Percentiles rank a stretch among this genome's conserved stretches.
These are phyloP conservation scores for Rubia balearica DNA, from an alignment of 305 asterid genomes.

Conservation along the genomic window DNA sequence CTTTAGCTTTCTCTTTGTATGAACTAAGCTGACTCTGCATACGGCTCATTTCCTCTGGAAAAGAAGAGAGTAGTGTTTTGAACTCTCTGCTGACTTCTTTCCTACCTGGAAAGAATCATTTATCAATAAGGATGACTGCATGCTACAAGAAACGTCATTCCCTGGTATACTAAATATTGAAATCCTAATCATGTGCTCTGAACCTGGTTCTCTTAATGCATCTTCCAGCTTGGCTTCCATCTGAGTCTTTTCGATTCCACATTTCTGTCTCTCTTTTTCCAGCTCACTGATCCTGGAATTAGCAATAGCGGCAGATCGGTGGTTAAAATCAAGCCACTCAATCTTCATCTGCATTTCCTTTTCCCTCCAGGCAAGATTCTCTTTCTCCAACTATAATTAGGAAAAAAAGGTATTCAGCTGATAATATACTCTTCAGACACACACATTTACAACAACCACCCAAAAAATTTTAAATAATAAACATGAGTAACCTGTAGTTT, in stretches of 20 bases:
- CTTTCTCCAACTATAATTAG: conserved; percentile 68
- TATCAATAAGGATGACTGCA: conserved; percentile 5
- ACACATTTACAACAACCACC: background rate
- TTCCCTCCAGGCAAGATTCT: conserved; percentile 78
- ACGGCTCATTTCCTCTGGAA: conserved; percentile 83
- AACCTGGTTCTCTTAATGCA: conserved; percentile 84
- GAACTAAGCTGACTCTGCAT: conserved; percentile 80
- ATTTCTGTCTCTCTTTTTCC: conserved; percentile 59
- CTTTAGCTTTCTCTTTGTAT: conserved; percentile 77
- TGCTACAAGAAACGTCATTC: background rate
- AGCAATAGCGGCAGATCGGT: conserved; percentile 61
- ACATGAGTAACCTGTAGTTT: conserved; percentile 76
- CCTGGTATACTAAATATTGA: background rate
- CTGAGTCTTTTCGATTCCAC: conserved; percentile 39
- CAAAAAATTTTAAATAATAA: background rate
- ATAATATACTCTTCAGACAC: conserved; percentile 3
- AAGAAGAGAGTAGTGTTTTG: conserved; percentile 71
- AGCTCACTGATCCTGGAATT: conserved; percentile 69
- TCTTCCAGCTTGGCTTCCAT: conserved; percentile 62
- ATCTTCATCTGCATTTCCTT: conserved; percentile 67
- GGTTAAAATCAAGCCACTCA: conserved; percentile 69
- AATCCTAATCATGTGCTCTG: conserved; percentile 10
- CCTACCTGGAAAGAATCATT: conserved; percentile 55
- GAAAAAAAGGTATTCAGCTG: conserved; percentile 19
- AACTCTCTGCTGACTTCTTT: conserved; percentile 80